A percentile compares a stretch with the other conserved stretches of the same genome.
Evolutionary conservation across 345 rosid genomes (phyloP).

Genomic region (Aegle marmelos): DNA sequence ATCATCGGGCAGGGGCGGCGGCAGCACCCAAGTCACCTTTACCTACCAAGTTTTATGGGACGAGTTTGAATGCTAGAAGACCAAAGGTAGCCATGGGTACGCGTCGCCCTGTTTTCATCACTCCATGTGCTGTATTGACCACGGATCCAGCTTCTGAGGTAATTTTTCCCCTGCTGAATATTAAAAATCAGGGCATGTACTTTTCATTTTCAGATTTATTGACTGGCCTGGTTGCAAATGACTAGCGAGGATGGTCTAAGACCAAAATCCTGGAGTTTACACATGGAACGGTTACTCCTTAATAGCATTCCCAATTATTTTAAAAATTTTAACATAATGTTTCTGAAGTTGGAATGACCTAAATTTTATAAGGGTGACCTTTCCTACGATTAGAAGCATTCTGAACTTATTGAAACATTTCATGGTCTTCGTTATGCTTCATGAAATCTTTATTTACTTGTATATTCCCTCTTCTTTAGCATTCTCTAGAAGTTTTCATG

Average conservation of each 20-base stretch:
- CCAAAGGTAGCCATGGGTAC: constrained; percentile 31
- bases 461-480: background rate
- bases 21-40: constrained; percentile 31
- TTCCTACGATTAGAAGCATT: background rate
- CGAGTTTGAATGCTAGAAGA: constrained; percentile 34
- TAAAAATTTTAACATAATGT: background rate
- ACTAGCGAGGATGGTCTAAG: background rate
- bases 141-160: constrained; percentile 77
- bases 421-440: background rate
- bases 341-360: background rate
- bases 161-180: background rate
- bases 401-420: background rate
- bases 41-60: constrained; percentile 45
- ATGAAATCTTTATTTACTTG: background rate
- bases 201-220: constrained; percentile 13
- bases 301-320: background rate
- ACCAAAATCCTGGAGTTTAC: background rate
- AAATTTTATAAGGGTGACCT: background rate
- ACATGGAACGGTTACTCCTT: background rate
- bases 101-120: constrained; percentile 30
- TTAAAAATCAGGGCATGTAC: background rate
- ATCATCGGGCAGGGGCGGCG: constrained; percentile 3
- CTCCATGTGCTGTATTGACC: constrained; percentile 67
- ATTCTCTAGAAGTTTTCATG: background rate
- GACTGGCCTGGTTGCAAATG: background rate